These are phyloP conservation scores for Ustilago loliicola DNA, from an alignment of 1,284 basidiomycete species.

Conservation along the genomic window DNA sequence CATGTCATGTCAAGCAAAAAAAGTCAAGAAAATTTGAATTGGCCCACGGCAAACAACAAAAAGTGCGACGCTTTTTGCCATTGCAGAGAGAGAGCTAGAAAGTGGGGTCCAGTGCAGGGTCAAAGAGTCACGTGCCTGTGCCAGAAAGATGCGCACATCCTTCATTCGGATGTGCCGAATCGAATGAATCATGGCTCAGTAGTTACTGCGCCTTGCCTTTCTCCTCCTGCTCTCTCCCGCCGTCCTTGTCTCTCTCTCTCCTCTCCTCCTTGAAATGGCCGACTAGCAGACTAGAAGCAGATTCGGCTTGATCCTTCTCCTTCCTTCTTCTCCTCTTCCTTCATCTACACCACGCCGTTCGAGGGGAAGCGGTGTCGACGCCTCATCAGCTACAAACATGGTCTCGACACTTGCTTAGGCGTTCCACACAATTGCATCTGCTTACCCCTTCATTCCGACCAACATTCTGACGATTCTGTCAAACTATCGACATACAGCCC, in stretches of 20 bases:
- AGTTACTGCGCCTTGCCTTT: not conserved
- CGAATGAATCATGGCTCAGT: not conserved
- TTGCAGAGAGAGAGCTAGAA: not conserved
- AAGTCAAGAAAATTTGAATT: conserved; percentile 3
- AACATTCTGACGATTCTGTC: no score
- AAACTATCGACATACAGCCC: not conserved
- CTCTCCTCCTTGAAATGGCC: not conserved
- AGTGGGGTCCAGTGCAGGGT: conserved; percentile 28
- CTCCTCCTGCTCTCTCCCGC: not conserved
- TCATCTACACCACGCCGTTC: not conserved
- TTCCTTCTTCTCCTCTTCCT: not conserved
- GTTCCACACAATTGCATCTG: not conserved
- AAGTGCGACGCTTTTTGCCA: no score
- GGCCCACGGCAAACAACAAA: conserved; percentile 8
- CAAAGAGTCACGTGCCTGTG: not conserved
- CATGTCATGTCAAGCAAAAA: not conserved
- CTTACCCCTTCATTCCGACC: conserved; percentile 6
- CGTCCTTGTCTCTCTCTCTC: not conserved
- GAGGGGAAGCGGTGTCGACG: conserved; percentile 16
- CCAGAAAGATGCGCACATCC: not conserved
- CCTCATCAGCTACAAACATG: conserved; percentile 3
- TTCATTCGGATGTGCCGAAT: not conserved
- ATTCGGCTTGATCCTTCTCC: not conserved
- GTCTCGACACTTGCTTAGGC: conserved; percentile 12
- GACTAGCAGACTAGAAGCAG: not conserved